A percentile compares a stretch with the other conserved stretches of the same genome.
Evolutionary conservation across 2,329 filamentous ascomycete genomes (phyloP).

Genomic region (Elsinoe fawcettii): DNA sequence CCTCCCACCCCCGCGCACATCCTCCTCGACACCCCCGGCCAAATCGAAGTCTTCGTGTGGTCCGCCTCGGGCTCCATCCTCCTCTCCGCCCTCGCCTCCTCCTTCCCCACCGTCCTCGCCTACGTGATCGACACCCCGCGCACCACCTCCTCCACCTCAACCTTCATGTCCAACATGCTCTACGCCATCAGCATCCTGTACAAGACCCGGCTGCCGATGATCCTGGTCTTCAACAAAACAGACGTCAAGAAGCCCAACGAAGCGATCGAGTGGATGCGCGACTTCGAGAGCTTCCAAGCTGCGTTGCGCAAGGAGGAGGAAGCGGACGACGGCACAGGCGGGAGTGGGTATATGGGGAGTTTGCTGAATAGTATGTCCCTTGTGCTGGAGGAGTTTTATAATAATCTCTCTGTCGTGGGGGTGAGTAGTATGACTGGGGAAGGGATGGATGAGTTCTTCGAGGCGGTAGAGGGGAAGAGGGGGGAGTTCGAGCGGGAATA

Average conservation of each 20-base stretch:
- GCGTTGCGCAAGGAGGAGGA: constrained; percentile 74
- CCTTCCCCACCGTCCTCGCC: constrained; percentile 92
- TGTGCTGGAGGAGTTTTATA: constrained; percentile 95
- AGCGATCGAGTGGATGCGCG: constrained; percentile 98
- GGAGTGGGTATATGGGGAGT: constrained; percentile 93
- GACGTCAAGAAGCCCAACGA: constrained; percentile 86
- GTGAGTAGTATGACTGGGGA: constrained; percentile 90
- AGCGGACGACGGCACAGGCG: constrained; percentile 62
- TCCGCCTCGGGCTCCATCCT: constrained; percentile 91
- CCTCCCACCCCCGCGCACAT: constrained; percentile 64
- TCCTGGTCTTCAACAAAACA: constrained; percentile 98
- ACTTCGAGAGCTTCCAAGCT: constrained; percentile 91
- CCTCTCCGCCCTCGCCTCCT: constrained; percentile 83
- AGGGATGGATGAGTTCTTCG: constrained; percentile 89
- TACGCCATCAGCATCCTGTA: constrained; percentile 98
- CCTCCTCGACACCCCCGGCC: constrained; percentile 88
- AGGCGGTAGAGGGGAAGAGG: constrained; percentile 76
- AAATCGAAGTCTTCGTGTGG: constrained; percentile 99
- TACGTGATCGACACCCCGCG: constrained; percentile 97
- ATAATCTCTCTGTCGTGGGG: constrained; percentile 83
- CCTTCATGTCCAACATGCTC: constrained; percentile 99
- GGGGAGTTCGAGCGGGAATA: constrained; percentile 87
- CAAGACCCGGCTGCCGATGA: constrained; percentile 98
- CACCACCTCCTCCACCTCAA: constrained; percentile 79
- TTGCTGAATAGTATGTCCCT: constrained; percentile 96